These are phyloP conservation scores for Alternaria angustiovoidea DNA, from an alignment of 2,329 filamentous ascomycete genomes.

Conservation along the genomic window DNA sequence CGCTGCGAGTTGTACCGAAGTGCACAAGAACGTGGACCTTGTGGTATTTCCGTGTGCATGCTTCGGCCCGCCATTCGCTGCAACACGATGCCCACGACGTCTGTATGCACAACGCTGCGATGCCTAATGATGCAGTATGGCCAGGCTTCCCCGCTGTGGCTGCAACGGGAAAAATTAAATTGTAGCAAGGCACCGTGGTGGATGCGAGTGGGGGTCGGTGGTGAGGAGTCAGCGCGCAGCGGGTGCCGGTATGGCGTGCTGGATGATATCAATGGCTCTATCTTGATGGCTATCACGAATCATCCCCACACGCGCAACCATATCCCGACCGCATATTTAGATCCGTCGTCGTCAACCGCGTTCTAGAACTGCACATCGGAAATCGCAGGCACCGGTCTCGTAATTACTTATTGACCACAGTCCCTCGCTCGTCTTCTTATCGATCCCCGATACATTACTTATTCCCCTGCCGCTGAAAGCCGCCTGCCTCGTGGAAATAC, in stretches of 20 bases:
- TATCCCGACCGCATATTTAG: conserved; percentile 34
- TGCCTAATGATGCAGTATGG: conserved; percentile 22
- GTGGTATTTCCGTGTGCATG: conserved; percentile 19
- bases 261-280: conserved; percentile 38
- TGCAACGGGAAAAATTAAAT: conserved; percentile 28
- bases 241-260: conserved; percentile 46
- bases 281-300: conserved; percentile 40
- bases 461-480: conserved; percentile 39
- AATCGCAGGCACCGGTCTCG: conserved; percentile 20
- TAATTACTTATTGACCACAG: conserved; percentile 36
- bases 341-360: conserved; percentile 34
- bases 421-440: conserved; percentile 22
- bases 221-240: conserved; percentile 28
- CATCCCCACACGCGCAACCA: conserved; percentile 37
- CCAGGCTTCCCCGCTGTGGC: conserved; percentile 16
- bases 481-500: conserved; percentile 39
- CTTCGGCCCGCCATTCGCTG: conserved; percentile 33
- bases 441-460: conserved; percentile 22
- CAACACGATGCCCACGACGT: conserved; percentile 11
- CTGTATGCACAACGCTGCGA: conserved; percentile 17
- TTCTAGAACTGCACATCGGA: conserved; percentile 36
- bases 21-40: conserved; percentile 35
- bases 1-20: conserved; percentile 25
- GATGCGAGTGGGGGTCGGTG: conserved; percentile 27
- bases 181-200: conserved; percentile 30